A percentile compares a stretch with the other conserved stretches of the same genome.
Evolutionary conservation across 495 filamentous ascomycete species (phyloP).

Genomic region (Hyaloscypha finlandica): DNA sequence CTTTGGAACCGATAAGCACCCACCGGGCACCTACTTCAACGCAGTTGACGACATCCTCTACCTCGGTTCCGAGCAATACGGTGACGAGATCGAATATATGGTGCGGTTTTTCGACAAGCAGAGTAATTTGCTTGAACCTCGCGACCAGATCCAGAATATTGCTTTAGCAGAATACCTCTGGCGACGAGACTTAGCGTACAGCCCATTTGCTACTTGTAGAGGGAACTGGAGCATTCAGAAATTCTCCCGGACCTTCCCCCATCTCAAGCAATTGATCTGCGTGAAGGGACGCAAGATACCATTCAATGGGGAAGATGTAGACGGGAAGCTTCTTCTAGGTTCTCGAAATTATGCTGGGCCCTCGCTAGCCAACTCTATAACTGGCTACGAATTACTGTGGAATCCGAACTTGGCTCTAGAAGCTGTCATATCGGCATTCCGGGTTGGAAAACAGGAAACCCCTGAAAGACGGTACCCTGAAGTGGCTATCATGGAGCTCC

Average conservation of each 20-base stretch:
- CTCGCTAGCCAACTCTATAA: not conserved
- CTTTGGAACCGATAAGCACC: conserved; percentile 10
- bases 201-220: not conserved
- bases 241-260: conserved; percentile 2
- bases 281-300: conserved; percentile 6
- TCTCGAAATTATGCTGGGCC: not conserved
- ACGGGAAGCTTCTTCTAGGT: not conserved
- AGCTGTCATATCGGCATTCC: not conserved
- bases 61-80: conserved; percentile 14
- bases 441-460: not conserved
- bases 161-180: conserved; percentile 18
- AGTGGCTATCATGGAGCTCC: not conserved
- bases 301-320: not conserved
- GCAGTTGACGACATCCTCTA: conserved; percentile 15
- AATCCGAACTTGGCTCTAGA: not conserved
- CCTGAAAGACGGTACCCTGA: conserved; percentile 2
- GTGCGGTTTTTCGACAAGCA: conserved; percentile 8
- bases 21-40: conserved; percentile 15
- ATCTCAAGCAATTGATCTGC: conserved; percentile 14
- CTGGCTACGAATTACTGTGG: not conserved
- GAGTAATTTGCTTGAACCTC: not conserved
- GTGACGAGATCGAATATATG: conserved; percentile 6
- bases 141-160: conserved; percentile 14
- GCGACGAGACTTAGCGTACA: not conserved
- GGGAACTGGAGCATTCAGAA: not conserved